Evolutionary conservation across 331 rosid genomes (phyloP).

Genomic region (Malus hybrid): DNA sequence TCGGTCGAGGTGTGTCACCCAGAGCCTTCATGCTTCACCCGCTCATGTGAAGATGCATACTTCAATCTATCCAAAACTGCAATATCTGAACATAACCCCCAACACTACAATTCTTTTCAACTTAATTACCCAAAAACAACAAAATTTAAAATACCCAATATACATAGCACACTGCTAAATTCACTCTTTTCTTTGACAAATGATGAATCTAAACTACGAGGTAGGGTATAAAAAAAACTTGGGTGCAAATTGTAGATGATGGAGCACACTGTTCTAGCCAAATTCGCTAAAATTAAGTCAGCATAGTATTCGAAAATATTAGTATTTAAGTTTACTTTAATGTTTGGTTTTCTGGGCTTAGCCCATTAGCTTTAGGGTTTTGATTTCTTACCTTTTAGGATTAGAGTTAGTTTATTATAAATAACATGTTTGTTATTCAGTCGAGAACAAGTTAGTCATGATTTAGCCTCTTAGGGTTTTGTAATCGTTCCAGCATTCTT

Average conservation of each 20-base stretch:
- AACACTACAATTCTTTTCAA: neutral
- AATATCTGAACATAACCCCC: neutral
- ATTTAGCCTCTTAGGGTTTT: too few species aligned
- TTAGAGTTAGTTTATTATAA: too few species aligned
- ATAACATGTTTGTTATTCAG: too few species aligned
- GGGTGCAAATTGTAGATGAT: neutral
- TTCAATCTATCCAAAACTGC: slow-evolving; percentile 86
- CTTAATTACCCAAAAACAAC: neutral
- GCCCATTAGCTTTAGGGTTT: too few species aligned
- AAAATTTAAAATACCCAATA: neutral
- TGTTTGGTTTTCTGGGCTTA: too few species aligned
- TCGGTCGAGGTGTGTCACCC: neutral
- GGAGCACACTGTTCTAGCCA: neutral
- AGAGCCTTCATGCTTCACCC: slow-evolving; percentile 94
- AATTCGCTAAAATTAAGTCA: too few species aligned
- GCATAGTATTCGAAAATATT: too few species aligned
- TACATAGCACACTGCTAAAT: neutral
- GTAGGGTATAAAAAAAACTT: neutral
- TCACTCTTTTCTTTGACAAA: neutral
- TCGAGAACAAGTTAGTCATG: too few species aligned
- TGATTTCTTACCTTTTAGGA: too few species aligned
- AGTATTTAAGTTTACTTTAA: too few species aligned
- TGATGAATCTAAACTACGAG: neutral
- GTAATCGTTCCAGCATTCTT: too few species aligned
- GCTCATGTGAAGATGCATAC: slow-evolving; percentile 90